Conservation (phyloP, 2,329 filamentous ascomycete genomes). For the Juglanconis sp. region DNA sequence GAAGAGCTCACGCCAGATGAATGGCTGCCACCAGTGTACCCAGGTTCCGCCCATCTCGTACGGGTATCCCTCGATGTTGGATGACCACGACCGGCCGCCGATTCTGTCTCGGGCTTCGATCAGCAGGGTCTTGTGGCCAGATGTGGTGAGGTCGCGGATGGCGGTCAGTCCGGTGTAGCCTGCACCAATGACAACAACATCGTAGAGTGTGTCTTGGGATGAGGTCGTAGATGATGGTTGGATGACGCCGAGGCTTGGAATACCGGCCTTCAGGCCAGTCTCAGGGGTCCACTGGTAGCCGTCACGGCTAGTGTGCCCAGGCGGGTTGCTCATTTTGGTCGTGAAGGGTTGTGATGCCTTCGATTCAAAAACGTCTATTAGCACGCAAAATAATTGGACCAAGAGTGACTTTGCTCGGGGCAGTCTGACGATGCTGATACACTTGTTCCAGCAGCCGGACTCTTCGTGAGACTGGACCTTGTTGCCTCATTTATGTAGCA, state of each 20-base stretch:
- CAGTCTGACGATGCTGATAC: too few relatives aligned
- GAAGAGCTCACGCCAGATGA: conserved; percentile 42
- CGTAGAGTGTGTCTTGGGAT: conserved; percentile 7
- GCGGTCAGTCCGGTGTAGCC: conserved; percentile 32
- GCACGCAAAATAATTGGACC: too few relatives aligned
- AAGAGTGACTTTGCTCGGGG: too few relatives aligned
- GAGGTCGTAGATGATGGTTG: conserved; percentile 1
- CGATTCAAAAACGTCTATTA: too few relatives aligned
- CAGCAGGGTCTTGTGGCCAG: conserved; percentile 36
- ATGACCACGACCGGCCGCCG: conserved; percentile 45
- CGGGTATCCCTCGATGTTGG: conserved; percentile 39
- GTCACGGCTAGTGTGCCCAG: conserved; percentile 15
- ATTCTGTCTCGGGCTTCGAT: conserved; percentile 46
- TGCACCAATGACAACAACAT: conserved; percentile 29
- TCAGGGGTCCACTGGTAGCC: conserved; percentile 21
- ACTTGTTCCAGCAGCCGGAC: too few relatives aligned
- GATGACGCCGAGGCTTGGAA: conserved; percentile 16
- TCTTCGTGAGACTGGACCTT: too few relatives aligned
- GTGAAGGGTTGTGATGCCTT: too few relatives aligned
- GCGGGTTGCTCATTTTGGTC: conserved; percentile 4
- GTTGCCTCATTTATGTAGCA: too few relatives aligned
- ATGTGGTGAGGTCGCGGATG: conserved; percentile 24
- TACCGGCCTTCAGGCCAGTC: conserved; percentile 13
- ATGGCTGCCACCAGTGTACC: conserved; percentile 43
- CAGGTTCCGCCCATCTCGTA: conserved; percentile 50